A percentile compares a stretch with the other conserved stretches of the same genome.
phyloP scores from a whole-genome alignment of 495 filamentous ascomycete species.

The Aspergillus conjunctus region DNA sequence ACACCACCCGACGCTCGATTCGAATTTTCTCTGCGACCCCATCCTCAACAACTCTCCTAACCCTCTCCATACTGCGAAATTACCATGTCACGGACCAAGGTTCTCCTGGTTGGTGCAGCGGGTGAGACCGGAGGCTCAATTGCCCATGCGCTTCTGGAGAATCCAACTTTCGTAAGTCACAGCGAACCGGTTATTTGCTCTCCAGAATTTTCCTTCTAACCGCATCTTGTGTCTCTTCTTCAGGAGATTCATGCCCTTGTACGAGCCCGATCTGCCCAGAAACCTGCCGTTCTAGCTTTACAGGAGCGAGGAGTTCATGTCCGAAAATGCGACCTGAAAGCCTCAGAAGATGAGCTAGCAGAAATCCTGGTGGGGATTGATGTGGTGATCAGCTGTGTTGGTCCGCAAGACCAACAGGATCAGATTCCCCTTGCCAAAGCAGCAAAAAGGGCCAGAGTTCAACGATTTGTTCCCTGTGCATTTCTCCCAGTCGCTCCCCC shows the following conservation, averaged over 20 bases:
- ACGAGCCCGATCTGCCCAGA: conserved; percentile 51
- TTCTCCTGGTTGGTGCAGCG: conserved; percentile 50
- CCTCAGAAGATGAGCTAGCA: conserved; percentile 49
- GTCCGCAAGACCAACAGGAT: conserved; percentile 45
- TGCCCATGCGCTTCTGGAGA: conserved; percentile 46
- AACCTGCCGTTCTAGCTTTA: conserved; percentile 46
- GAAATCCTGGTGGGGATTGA: conserved; percentile 51
- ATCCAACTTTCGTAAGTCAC: conserved; percentile 44
- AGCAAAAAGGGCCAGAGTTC: conserved; percentile 56
- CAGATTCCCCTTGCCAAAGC: conserved; percentile 58
- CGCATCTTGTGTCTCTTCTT: background rate
- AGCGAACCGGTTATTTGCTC: background rate
- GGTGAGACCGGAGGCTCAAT: conserved; percentile 55
- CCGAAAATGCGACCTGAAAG: conserved; percentile 49
- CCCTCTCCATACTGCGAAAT: conserved; percentile 18
- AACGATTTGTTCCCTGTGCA: conserved; percentile 61
- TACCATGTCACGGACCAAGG: conserved; percentile 47
- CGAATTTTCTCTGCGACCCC: background rate
- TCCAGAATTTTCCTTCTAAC: conserved; percentile 10
- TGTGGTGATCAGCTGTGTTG: conserved; percentile 57
- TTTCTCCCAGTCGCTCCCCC: conserved; percentile 53
- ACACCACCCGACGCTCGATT: conserved; percentile 4
- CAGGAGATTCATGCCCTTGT: conserved; percentile 55
- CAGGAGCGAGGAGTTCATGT: conserved; percentile 50
- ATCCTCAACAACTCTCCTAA: conserved; percentile 10